These are phyloP conservation scores for Knufia fluminis DNA, from an alignment of 2,329 filamentous ascomycete species.

Conservation along the genomic window DNA sequence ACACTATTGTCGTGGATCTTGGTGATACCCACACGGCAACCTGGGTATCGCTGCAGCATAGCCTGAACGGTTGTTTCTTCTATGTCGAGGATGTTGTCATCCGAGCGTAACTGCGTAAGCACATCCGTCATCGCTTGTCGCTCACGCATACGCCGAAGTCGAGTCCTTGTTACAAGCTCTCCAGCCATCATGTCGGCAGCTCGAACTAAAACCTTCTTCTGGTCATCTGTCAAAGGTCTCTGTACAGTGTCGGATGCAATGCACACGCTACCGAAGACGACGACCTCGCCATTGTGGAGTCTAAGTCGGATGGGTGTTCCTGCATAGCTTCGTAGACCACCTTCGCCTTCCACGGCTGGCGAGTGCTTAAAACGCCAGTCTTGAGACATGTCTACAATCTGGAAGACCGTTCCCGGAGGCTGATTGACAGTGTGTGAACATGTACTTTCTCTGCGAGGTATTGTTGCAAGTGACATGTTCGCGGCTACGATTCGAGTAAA, in stretches of 20 bases:
- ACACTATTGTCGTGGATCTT: constrained; percentile 23
- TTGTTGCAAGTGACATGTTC: constrained; percentile 33
- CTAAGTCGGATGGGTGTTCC: constrained; percentile 34
- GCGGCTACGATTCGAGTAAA: constrained; percentile 37
- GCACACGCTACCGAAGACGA: constrained; percentile 37
- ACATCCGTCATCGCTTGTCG: constrained; percentile 33
- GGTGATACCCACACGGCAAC: constrained; percentile 25
- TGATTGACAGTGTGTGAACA: constrained; percentile 39
- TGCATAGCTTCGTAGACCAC: constrained; percentile 35
- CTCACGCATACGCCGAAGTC: constrained; percentile 32
- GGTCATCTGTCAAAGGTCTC: constrained; percentile 25
- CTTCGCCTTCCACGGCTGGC: constrained; percentile 31
- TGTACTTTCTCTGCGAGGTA: constrained; percentile 38
- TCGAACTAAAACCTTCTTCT: constrained; percentile 29
- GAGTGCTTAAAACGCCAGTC: constrained; percentile 39
- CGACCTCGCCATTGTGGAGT: constrained; percentile 32
- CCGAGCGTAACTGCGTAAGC: constrained; percentile 23
- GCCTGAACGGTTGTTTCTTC: constrained; percentile 25
- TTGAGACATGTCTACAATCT: constrained; percentile 33
- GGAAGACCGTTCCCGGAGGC: constrained; percentile 31
- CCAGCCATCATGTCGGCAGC: constrained; percentile 33
- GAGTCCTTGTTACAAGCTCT: constrained; percentile 34
- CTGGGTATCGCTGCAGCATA: constrained; percentile 29
- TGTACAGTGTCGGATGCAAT: constrained; percentile 32
- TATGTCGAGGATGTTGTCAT: constrained; percentile 14